These are phyloP conservation scores for Cornus florida DNA, from an alignment of 148 eudicot genomes.

Conservation along the genomic window DNA sequence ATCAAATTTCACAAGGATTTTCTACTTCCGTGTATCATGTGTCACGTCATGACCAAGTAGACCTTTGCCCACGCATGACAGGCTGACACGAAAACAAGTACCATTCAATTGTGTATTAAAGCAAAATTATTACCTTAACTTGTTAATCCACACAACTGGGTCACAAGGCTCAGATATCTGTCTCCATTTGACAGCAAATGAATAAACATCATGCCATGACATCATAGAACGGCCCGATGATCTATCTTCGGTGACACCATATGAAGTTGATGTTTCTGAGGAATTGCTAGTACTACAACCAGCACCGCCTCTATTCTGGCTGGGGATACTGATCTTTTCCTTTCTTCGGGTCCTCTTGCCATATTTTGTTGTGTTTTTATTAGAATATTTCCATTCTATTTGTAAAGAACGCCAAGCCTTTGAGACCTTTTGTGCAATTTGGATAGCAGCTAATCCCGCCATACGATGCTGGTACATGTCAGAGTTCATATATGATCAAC, in stretches of 20 bases:
- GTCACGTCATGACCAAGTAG: background rate
- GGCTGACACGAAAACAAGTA: background rate
- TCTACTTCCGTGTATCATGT: background rate
- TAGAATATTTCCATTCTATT: constrained; percentile 70
- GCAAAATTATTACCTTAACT: constrained; percentile 61
- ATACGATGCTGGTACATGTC: constrained; percentile 75
- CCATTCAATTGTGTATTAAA: background rate
- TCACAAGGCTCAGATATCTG: constrained; percentile 99
- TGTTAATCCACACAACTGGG: constrained; percentile 96
- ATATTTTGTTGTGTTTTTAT: constrained; percentile 59
- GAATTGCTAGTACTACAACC: constrained; percentile 86
- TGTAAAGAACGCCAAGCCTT: constrained; percentile 90
- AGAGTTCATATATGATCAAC: constrained; percentile 3
- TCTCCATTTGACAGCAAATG: constrained; percentile 96
- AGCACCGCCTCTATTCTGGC: constrained; percentile 96
- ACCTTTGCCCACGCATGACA: background rate
- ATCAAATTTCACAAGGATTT: background rate
- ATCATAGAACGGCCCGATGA: constrained; percentile 61
- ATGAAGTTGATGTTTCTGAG: constrained; percentile 57
- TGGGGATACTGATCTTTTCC: constrained; percentile 54
- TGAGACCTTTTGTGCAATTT: constrained; percentile 94
- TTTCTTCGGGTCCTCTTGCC: constrained; percentile 76
- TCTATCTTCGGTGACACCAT: constrained; percentile 57
- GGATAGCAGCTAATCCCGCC: constrained; percentile 99
- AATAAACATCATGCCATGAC: constrained; percentile 89